These are phyloP conservation scores for Castanea mollissima DNA, from an alignment of 306 rosid genomes.

Conservation along the genomic window DNA sequence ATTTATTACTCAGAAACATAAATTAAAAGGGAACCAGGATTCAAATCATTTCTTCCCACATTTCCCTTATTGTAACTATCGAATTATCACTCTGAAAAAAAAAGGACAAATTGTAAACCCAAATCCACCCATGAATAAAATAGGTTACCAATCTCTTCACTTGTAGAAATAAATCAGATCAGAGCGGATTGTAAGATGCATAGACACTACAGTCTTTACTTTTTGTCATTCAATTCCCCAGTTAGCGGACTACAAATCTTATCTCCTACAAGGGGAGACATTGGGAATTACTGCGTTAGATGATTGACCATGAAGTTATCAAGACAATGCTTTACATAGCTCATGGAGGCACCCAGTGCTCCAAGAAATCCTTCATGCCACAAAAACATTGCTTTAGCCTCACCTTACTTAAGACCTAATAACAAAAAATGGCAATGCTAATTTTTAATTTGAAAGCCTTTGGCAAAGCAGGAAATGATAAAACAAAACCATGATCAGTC, in stretches of 20 bases:
- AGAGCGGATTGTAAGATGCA: slow-evolving; percentile 34
- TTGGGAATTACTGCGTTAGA: slow-evolving; percentile 35
- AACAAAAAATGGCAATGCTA: neutral
- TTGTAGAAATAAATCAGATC: neutral
- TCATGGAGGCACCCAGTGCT: slow-evolving; percentile 80
- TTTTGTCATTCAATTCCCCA: slow-evolving; percentile 55
- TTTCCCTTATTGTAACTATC: no score
- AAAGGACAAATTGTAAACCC: no score
- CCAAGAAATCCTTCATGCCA: slow-evolving; percentile 95
- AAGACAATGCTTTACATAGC: slow-evolving; percentile 63
- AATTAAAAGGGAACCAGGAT: no score
- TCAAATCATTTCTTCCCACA: no score
- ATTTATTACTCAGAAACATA: no score
- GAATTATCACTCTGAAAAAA: no score
- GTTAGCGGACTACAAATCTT: slow-evolving; percentile 29
- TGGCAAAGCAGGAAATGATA: neutral
- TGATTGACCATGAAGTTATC: slow-evolving; percentile 49
- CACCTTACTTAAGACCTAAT: slow-evolving; percentile 81
- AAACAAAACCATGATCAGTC: neutral
- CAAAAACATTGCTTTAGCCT: slow-evolving; percentile 89
- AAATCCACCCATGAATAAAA: neutral
- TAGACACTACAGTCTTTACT: slow-evolving; percentile 73
- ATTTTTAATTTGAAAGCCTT: neutral
- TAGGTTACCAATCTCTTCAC: neutral
- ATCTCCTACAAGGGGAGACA: slow-evolving; percentile 35